Conservation (phyloP, 2,329 filamentous ascomycete species). For the Xylaria sp. region DNA sequence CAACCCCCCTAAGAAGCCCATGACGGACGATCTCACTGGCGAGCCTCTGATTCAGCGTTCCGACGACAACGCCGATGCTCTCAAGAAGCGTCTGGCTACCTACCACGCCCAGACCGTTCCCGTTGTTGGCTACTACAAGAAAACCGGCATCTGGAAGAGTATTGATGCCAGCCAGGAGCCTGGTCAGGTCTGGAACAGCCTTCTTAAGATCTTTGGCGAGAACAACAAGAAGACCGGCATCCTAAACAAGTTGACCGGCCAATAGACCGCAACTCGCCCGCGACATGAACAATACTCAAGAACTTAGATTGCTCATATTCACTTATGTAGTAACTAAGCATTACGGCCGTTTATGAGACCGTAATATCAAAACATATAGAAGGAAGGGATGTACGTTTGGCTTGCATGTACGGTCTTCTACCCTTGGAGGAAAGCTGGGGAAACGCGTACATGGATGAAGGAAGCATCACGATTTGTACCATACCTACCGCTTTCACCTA, state of each 20-base stretch:
- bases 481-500: slow-evolving; percentile 32
- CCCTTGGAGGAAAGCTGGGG: slow-evolving; percentile 25
- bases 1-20: slow-evolving; percentile 92
- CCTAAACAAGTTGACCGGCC: slow-evolving; percentile 55
- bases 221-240: slow-evolving; percentile 63
- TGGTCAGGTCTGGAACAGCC: slow-evolving; percentile 92
- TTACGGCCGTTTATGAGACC: slow-evolving; percentile 22
- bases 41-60: slow-evolving; percentile 96
- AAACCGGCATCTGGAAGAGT: slow-evolving; percentile 95
- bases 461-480: slow-evolving; percentile 35
- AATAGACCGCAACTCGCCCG: slow-evolving; percentile 36
- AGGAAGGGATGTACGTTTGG: slow-evolving; percentile 13
- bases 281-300: background rate
- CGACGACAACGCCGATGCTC: slow-evolving; percentile 94
- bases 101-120: slow-evolving; percentile 95
- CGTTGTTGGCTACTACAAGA: slow-evolving; percentile 96
- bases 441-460: slow-evolving; percentile 17
- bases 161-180: slow-evolving; percentile 97
- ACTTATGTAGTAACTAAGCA: background rate
- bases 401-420: slow-evolving; percentile 16
- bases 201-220: slow-evolving; percentile 84
- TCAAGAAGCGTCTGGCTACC: slow-evolving; percentile 92
- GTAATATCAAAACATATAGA: slow-evolving; percentile 17
- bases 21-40: slow-evolving; percentile 97
- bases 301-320: background rate